Conservation (phyloP, 257 asterid genomes). For the Orobanche coerulescens region DNA sequence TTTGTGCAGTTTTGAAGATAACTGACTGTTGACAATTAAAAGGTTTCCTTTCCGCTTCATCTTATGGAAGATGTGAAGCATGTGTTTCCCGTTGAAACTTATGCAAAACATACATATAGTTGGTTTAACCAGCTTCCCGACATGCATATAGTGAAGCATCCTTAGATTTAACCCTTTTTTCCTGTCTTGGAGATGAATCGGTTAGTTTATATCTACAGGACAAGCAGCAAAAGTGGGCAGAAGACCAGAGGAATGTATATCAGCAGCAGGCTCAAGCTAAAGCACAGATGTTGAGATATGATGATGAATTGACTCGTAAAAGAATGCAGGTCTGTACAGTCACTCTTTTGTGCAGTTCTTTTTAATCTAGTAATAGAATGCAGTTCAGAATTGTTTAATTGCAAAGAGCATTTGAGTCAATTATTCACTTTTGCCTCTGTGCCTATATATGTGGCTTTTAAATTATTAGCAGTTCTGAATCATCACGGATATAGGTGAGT, state of each 20-base stretch:
- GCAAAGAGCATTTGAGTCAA: background rate
- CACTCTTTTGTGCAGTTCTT: background rate
- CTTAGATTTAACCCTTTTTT: background rate
- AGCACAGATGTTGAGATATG: slow-evolving; percentile 86
- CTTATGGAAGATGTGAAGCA: background rate
- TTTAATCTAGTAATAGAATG: slow-evolving; percentile 4
- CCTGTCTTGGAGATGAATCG: slow-evolving; percentile 1
- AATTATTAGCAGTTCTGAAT: background rate
- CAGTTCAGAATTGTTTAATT: background rate
- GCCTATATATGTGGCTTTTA: background rate
- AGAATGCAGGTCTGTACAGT: slow-evolving; percentile 66
- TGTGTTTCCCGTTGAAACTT: background rate
- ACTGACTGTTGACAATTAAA: slow-evolving; percentile 8
- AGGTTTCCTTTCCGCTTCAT: background rate
- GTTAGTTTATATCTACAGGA: slow-evolving; percentile 43
- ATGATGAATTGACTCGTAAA: slow-evolving; percentile 90
- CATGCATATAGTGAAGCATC: background rate
- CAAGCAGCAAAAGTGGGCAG: slow-evolving; percentile 77
- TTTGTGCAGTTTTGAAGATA: background rate
- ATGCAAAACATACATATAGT: too few relatives aligned
- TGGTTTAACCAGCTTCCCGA: background rate
- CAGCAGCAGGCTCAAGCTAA: slow-evolving; percentile 85
- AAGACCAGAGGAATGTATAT: slow-evolving; percentile 79
- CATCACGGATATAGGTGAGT: background rate
- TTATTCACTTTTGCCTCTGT: background rate